Percentiles rank a stretch among this genome's conserved stretches.
phyloP scores from a whole-genome alignment of 352 stramenopile genomes.

The Peronospora destructor region DNA sequence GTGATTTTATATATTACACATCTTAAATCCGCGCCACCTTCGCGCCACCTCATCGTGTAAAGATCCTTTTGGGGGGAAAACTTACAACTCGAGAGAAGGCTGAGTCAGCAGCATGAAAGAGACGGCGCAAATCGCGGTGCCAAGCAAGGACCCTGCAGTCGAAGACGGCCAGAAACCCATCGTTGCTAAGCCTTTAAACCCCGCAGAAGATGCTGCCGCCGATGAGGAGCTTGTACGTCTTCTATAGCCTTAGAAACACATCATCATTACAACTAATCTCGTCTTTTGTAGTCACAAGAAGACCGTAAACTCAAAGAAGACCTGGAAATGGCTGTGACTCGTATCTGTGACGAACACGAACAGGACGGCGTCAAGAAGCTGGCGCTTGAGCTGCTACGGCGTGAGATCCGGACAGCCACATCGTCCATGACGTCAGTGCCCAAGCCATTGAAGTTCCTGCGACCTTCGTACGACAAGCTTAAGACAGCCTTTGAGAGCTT shows the following conservation, averaged over 20 bases:
- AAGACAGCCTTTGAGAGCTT: constrained; percentile 76
- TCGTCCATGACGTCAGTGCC: constrained; percentile 99
- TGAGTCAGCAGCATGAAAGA: constrained; percentile 59
- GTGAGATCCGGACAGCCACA: constrained; percentile 94
- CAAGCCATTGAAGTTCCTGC: constrained; percentile 99
- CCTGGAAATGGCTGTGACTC: constrained; percentile 83
- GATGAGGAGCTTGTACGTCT: constrained; percentile 66
- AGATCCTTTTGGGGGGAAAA: not conserved
- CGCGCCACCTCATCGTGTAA: not conserved
- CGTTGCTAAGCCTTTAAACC: constrained; percentile 22
- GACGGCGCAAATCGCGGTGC: constrained; percentile 47
- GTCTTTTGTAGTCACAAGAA: constrained; percentile 68
- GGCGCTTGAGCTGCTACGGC: constrained; percentile 94
- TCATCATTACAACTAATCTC: not conserved
- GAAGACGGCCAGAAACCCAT: constrained; percentile 38
- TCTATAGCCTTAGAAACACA: not conserved
- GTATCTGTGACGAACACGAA: constrained; percentile 62
- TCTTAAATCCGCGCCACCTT: not conserved
- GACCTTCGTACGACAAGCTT: constrained; percentile 91
- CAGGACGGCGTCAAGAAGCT: constrained; percentile 67
- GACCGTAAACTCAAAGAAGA: constrained; percentile 91
- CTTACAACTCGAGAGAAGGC: not conserved
- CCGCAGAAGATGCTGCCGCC: constrained; percentile 24
- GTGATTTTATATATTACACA: too few relatives aligned
- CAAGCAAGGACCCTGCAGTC: constrained; percentile 44